These are phyloP conservation scores for Akanthomyces dipterigenus DNA, from an alignment of 2,329 filamentous ascomycete genomes.

Conservation along the genomic window DNA sequence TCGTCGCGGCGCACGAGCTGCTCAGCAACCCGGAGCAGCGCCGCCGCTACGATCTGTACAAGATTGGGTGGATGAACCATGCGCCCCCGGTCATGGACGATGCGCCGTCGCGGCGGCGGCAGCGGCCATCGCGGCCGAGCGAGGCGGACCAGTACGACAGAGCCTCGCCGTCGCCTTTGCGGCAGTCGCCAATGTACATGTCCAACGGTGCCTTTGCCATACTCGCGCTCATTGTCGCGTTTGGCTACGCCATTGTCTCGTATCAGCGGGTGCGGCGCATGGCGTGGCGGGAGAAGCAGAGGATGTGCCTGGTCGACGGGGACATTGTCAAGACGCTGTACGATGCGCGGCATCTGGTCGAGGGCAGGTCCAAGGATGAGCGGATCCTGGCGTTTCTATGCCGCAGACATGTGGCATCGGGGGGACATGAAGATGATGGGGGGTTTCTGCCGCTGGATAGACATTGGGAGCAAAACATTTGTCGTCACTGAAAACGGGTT, in stretches of 20 bases:
- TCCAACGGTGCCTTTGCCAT: slow-evolving; percentile 15
- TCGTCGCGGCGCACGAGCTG: slow-evolving; percentile 15
- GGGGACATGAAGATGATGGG: neutral
- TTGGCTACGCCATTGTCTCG: slow-evolving; percentile 11
- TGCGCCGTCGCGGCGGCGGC: neutral
- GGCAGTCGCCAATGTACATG: slow-evolving; percentile 9
- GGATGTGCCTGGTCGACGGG: slow-evolving; percentile 1
- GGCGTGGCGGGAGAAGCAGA: slow-evolving; percentile 27
- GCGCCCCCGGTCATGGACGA: neutral
- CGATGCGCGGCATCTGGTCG: neutral
- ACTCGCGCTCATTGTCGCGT: slow-evolving; percentile 8
- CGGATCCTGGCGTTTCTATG: slow-evolving; percentile 16
- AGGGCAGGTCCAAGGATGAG: slow-evolving; percentile 15
- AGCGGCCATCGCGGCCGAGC: neutral
- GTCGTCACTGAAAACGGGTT: neutral
- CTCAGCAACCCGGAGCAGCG: slow-evolving; percentile 13
- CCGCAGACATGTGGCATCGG: neutral
- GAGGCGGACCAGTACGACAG: neutral
- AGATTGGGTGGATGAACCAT: slow-evolving; percentile 8
- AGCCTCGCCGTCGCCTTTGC: slow-evolving; percentile 14
- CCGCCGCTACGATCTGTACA: slow-evolving; percentile 12
- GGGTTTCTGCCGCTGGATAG: neutral
- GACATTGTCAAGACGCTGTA: slow-evolving; percentile 4
- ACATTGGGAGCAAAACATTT: slow-evolving; percentile 7
- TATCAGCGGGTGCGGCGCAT: neutral